A percentile compares a stretch with the other conserved stretches of the same genome.
Conservation (phyloP, 2,329 filamentous ascomycete genomes). For the Dendryphion nanum region DNA sequence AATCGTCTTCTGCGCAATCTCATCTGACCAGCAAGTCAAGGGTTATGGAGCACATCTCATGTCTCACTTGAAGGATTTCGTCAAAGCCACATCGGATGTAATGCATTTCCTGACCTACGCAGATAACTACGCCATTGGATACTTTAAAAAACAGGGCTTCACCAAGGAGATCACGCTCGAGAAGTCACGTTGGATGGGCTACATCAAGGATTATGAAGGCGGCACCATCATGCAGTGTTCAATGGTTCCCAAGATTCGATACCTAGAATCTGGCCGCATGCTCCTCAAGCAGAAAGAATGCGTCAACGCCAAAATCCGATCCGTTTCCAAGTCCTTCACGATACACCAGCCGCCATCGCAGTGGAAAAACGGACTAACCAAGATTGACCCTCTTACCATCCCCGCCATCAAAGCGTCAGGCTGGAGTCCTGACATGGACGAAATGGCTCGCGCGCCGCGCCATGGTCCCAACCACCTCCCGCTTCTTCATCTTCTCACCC, state of each 20-base stretch:
- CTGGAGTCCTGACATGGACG: conserved; percentile 98
- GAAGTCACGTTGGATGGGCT: conserved; percentile 94
- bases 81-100: conserved; percentile 92
- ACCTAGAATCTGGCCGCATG: conserved; percentile 91
- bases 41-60: conserved; percentile 97
- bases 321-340: conserved; percentile 84
- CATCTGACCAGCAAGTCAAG: conserved; percentile 96
- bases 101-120: conserved; percentile 99
- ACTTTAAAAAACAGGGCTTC: conserved; percentile 99
- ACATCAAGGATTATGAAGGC: conserved; percentile 99
- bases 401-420: conserved; percentile 85
- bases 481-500: conserved; percentile 86
- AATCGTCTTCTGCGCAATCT: conserved; percentile 98
- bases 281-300: conserved; percentile 95
- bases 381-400: conserved; percentile 82
- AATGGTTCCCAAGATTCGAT: conserved; percentile 92
- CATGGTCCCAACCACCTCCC: conserved; percentile 97
- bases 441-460: conserved; percentile 87
- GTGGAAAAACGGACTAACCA: conserved; percentile 71
- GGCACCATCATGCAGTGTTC: conserved; percentile 99
- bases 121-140: conserved; percentile 98
- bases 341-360: conserved; percentile 81
- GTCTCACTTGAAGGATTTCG: conserved; percentile 97
- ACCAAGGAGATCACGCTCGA: conserved; percentile 97
- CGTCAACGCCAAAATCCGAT: conserved; percentile 90